Percentiles rank a stretch among this genome's conserved stretches.
Evolutionary conservation across 164 flowering plant genomes (phyloP).

Genomic region (Magnolia changhungtana): DNA sequence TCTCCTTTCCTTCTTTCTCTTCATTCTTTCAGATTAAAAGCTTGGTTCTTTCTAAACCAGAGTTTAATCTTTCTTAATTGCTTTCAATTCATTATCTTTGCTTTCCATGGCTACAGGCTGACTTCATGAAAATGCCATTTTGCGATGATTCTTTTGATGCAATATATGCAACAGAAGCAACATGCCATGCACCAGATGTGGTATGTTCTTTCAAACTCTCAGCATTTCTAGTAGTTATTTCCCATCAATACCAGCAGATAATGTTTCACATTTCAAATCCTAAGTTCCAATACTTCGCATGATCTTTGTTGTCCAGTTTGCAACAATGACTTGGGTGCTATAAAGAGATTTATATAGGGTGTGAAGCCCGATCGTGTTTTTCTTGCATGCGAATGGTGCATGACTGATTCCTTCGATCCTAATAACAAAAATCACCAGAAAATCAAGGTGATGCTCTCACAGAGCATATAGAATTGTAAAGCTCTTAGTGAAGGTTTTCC

Average conservation of each 20-base stretch:
- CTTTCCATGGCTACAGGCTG: constrained; percentile 57
- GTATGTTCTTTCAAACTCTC: constrained; percentile 35
- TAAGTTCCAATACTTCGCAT: too few species aligned
- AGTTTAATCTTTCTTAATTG: background rate
- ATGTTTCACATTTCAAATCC: too few species aligned
- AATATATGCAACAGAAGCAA: constrained; percentile 96
- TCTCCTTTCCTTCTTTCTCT: background rate
- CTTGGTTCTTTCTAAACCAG: too few species aligned
- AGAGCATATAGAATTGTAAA: too few species aligned
- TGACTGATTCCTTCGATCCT: constrained; percentile 87
- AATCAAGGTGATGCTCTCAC: constrained; percentile 96
- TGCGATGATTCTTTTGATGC: constrained; percentile 82
- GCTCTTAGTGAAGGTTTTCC: too few species aligned
- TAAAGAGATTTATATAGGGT: constrained; percentile 79
- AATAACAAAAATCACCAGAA: constrained; percentile 72
- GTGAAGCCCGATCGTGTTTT: constrained; percentile 93
- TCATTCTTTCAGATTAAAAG: too few species aligned
- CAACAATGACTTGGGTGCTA: constrained; percentile 75
- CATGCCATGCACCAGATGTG: constrained; percentile 98
- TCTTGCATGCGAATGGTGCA: constrained; percentile 99
- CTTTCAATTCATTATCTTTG: background rate
- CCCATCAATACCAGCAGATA: background rate
- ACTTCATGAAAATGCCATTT: constrained; percentile 97
- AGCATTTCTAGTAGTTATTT: too few species aligned
- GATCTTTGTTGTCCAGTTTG: too few species aligned